Base-by-base conservation (phyloP, 148 eudicot genomes). In the Cornus kousa region DNA sequence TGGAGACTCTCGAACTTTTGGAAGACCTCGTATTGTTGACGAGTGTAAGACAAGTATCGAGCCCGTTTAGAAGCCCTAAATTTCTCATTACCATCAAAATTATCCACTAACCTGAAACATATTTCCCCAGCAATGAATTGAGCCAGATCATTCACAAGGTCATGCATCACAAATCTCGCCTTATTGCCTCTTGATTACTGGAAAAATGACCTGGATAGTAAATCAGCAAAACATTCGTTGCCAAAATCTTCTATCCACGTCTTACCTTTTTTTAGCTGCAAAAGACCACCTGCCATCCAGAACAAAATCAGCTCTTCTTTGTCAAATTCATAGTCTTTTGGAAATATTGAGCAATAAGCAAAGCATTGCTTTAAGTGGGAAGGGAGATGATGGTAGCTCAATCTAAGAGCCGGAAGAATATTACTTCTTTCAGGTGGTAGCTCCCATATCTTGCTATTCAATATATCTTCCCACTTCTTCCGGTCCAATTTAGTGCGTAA, bases 321-420 rank as follows among this genome's bases (percentile, higher is more conserved):
- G 31, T 81, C 83, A 33, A 81, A 81, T 64, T 75, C 71, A 11
- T 74, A 81, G 57, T 70, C 83, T 79, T 76, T 81, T 8, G 79
- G 79, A 17, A 81, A 81, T 31, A 81, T 75, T 62, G 83, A 81
- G 71, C 79, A 81, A 19, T 81, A 81, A 10, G 76, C 79, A 76
- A 81, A 81, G 16, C 70, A 31, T 3, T 62, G 83, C 50, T 81
- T 81, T 65, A 81, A 75, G n/a, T 76, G 75, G 2, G 83, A 31
- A 59, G 83, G 79, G 12, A 81, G 83, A 71, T 81, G 79, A 66
- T 81, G 65, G 39, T 81, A 81, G 71, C 83, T 81, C 14, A 81
- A 53, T 50, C 71, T 75, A 20, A 81, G 72, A 31, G 72, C 79
- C 7, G 83, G 79, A 43, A 76, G 71, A 24, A 81, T 57, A 9